Evolutionary conservation across 345 rosid species (phyloP), one percentile per base, ranked within the genome.

Genomic region (Lenwebbia sp.): DNA sequence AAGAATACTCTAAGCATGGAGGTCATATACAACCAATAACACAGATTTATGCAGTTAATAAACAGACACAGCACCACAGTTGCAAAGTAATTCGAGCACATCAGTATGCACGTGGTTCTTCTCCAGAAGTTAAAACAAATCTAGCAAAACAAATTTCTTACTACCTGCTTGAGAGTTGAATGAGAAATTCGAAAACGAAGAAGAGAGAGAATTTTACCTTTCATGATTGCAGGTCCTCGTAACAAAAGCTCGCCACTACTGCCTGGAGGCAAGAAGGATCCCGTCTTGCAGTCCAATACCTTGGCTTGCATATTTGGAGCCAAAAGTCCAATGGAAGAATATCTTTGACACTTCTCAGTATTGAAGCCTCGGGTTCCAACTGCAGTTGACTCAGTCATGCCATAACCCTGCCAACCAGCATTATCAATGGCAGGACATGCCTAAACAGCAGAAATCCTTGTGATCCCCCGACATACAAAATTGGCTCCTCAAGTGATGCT

Each of bases 251-350:
- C 98, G n/a, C 99, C 98, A 40, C 85, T 89, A 41, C 86, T 37
- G 8, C 95, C 95, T 7, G 98, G 95, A 83, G 96, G 94, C 91
- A 95, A 87, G 87, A 87, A 91, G 87, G 86, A 82, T 54, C 96
- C 95, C 83, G 94, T 90, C 57, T 89, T 90, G 92, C 92, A 92
- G 87, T 96, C 95, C 75, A 94, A 89, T 37, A 95, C 92, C 91
- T 93, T 96, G 51, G 98, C 98, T 92, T 96, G 91, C 86, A 85
- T 94, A 84, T 96, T 96, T 86, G 98, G 96, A 85, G 99, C 98
- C 76, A 96, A 84, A 47, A 94, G 93, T 84, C 98, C 99, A 52
- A 94, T 88, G 10, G 99, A 96, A 83, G 90, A 86, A 87, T 95
- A 90, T 82, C 90, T 94, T 49, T 25, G 58, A 70, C 60, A 84